Conservation (phyloP, 1,284 basidiomycete genomes). For the Ustilago crameri region DNA sequence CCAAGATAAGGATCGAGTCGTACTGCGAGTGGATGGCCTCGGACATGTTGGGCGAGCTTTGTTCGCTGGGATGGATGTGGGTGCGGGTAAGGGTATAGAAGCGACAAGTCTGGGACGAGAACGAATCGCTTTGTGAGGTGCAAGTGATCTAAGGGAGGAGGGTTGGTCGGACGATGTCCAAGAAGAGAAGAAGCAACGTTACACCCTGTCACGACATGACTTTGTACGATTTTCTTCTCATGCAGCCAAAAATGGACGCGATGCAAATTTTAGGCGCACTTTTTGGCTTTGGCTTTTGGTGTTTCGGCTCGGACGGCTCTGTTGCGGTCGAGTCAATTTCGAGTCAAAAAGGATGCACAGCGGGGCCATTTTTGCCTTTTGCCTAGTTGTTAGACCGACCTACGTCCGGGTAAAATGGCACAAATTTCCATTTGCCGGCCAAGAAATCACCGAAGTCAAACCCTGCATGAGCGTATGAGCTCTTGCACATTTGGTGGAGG, state of each 20-base stretch:
- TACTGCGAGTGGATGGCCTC: slow-evolving; percentile 88
- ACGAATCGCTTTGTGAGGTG: slow-evolving; percentile 8
- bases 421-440: no score
- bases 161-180: slow-evolving; percentile 43
- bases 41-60: slow-evolving; percentile 46
- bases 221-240: neutral
- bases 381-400: slow-evolving; percentile 1
- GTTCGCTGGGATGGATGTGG: neutral
- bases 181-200: slow-evolving; percentile 28
- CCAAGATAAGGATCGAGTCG: slow-evolving; percentile 94
- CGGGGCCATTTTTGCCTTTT: no score
- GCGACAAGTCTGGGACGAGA: slow-evolving; percentile 2
- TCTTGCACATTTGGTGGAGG: no score
- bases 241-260: neutral
- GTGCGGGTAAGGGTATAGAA: slow-evolving; percentile 1
- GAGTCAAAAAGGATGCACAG: neutral
- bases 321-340: no score
- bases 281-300: no score
- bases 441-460: no score
- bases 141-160: slow-evolving; percentile 8
- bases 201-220: neutral
- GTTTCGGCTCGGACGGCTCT: no score
- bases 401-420: no score
- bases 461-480: no score
- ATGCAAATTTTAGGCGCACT: slow-evolving; percentile 12